These are phyloP conservation scores for Coniochaeta hoffmannii DNA, from an alignment of 2,329 filamentous ascomycete genomes.

Conservation along the genomic window DNA sequence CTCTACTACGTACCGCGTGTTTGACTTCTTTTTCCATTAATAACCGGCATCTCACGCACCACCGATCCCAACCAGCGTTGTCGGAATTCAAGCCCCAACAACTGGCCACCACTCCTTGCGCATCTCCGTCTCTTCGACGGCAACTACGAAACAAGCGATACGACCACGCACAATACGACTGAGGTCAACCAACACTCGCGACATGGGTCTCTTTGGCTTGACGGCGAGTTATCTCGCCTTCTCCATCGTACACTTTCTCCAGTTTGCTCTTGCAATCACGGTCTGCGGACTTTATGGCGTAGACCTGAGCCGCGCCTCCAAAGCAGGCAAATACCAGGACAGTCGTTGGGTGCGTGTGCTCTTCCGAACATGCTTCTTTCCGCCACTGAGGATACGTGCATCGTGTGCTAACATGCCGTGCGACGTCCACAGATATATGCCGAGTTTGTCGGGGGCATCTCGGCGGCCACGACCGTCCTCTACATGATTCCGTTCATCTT, in stretches of 20 bases:
- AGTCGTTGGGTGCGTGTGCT: slow-evolving; percentile 58
- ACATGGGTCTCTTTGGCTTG: slow-evolving; percentile 38
- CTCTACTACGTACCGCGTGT: neutral
- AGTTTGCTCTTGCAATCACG: slow-evolving; percentile 68
- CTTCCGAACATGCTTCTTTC: neutral
- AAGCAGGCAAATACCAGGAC: slow-evolving; percentile 44
- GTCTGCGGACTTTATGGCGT: slow-evolving; percentile 73
- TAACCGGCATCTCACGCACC: neutral
- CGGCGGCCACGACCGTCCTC: slow-evolving; percentile 55
- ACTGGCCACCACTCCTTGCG: too few relatives aligned
- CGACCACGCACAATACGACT: neutral
- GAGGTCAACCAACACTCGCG: slow-evolving; percentile 6
- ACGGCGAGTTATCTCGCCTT: slow-evolving; percentile 46
- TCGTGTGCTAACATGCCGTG: neutral
- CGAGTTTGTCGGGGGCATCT: slow-evolving; percentile 58
- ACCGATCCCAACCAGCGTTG: neutral
- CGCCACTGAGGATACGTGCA: neutral
- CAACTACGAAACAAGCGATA: too few relatives aligned
- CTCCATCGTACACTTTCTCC: slow-evolving; percentile 60
- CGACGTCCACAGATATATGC: slow-evolving; percentile 53
- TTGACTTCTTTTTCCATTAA: neutral
- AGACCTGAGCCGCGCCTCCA: slow-evolving; percentile 51
- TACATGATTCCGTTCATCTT: slow-evolving; percentile 59
- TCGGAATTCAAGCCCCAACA: too few relatives aligned
- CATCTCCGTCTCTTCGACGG: too few relatives aligned